phyloP scores from a whole-genome alignment of 1,139 yeast genomes.

The Protomyces arabidopsidicola region DNA sequence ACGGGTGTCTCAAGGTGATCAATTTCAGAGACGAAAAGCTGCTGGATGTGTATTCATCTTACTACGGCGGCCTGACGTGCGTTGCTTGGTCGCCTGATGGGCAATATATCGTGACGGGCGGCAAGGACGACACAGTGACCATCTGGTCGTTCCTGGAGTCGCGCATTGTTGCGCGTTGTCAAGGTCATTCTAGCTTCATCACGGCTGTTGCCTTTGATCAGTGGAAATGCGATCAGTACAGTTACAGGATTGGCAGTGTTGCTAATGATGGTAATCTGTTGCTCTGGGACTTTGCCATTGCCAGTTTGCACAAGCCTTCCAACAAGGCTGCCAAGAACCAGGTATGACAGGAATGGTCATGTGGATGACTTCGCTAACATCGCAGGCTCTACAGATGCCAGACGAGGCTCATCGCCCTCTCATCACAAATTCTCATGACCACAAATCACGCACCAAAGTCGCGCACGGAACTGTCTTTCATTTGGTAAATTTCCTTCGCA shows the following conservation, averaged over 20 bases:
- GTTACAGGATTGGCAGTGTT: constrained; percentile 59
- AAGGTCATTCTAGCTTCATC: constrained; percentile 68
- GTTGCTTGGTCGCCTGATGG: constrained; percentile 62
- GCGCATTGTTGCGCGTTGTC: constrained; percentile 45
- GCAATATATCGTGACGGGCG: constrained; percentile 53
- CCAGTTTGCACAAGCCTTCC: constrained; percentile 45
- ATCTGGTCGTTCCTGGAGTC: constrained; percentile 39
- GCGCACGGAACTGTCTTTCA: constrained; percentile 32
- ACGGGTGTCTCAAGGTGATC: constrained; percentile 59
- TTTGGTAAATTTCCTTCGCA: constrained; percentile 12
- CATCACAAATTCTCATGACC: constrained; percentile 17
- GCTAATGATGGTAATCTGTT: constrained; percentile 67
- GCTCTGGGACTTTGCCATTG: constrained; percentile 70
- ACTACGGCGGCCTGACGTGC: constrained; percentile 62
- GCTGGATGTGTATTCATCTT: constrained; percentile 60
- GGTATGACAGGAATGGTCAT: not conserved
- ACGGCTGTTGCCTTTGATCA: constrained; percentile 49
- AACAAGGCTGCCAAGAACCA: constrained; percentile 12
- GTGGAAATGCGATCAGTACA: constrained; percentile 39
- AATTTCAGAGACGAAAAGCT: constrained; percentile 50
- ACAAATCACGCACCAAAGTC: not conserved
- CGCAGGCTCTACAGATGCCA: constrained; percentile 29
- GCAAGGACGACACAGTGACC: constrained; percentile 46
- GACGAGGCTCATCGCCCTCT: constrained; percentile 2
- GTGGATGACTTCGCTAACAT: not conserved